A percentile compares a stretch with the other conserved stretches of the same genome.
These are phyloP conservation scores for Solanum medicagineum DNA, from an alignment of 257 asterid species.

Conservation along the genomic window DNA sequence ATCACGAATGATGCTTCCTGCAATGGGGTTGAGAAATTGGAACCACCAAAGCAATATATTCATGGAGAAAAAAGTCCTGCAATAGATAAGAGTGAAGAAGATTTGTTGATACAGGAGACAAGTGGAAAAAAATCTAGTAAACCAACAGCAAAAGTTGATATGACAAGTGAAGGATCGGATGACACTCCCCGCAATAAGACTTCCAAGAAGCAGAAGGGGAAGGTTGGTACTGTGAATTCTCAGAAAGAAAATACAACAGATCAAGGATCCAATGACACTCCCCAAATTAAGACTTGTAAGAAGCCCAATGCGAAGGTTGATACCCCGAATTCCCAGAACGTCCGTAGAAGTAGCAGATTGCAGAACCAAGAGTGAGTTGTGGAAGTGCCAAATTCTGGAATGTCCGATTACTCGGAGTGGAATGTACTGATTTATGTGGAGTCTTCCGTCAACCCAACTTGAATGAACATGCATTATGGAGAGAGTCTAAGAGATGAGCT, in stretches of 20 bases:
- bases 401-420: background rate
- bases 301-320: conserved; percentile 6
- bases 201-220: conserved; percentile 2
- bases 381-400: background rate
- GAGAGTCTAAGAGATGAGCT: background rate
- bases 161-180: conserved; percentile 6
- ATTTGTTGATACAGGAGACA: background rate
- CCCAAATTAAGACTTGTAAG: background rate
- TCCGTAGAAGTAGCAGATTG: conserved; percentile 18
- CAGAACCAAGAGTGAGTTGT: conserved; percentile 5
- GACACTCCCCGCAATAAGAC: background rate
- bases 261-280: background rate
- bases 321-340: conserved; percentile 8
- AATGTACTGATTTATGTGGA: background rate
- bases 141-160: conserved; percentile 10
- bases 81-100: background rate
- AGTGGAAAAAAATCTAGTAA: conserved; percentile 9
- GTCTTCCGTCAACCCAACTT: background rate
- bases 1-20: background rate
- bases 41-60: conserved; percentile 1
- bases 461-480: background rate
- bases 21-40: conserved; percentile 5
- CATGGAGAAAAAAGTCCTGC: background rate
- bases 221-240: background rate
- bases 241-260: conserved; percentile 2